A percentile compares a stretch with the other conserved stretches of the same genome.
These are phyloP conservation scores for Ustilago tritici DNA, from an alignment of 1,284 basidiomycete species.

Conservation along the genomic window DNA sequence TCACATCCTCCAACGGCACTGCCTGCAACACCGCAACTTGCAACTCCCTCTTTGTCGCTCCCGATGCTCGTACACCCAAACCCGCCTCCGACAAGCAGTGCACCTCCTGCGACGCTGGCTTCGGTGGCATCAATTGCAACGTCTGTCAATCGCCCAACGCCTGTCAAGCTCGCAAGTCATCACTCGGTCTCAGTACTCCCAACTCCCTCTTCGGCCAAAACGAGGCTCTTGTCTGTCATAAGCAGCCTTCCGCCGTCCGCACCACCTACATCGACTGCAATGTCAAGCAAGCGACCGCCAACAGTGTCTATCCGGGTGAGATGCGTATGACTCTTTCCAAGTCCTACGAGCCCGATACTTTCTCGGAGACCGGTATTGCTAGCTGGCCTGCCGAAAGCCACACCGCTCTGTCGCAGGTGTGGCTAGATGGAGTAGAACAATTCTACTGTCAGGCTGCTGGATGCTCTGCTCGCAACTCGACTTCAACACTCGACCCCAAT, in stretches of 20 bases:
- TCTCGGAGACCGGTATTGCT: constrained; percentile 46
- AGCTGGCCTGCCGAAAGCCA: constrained; percentile 44
- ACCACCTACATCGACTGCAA: constrained; percentile 53
- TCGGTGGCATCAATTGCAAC: constrained; percentile 62
- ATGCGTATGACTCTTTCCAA: constrained; percentile 57
- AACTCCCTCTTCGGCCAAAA: constrained; percentile 35
- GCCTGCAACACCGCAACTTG: constrained; percentile 56
- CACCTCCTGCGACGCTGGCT: constrained; percentile 50
- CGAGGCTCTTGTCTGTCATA: constrained; percentile 52
- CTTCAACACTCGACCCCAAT: constrained; percentile 25
- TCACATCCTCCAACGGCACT: constrained; percentile 43
- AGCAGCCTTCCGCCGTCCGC: constrained; percentile 54
- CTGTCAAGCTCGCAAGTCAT: constrained; percentile 40
- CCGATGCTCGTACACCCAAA: constrained; percentile 40
- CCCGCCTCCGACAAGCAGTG: constrained; percentile 36
- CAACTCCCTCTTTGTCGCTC: constrained; percentile 52
- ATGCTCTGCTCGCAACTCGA: constrained; percentile 50
- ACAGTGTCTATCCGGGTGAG: constrained; percentile 51
- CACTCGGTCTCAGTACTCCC: constrained; percentile 28
- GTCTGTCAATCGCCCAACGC: constrained; percentile 48
- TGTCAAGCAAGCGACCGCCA: constrained; percentile 49
- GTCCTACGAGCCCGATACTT: constrained; percentile 42
- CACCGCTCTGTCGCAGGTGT: constrained; percentile 55
- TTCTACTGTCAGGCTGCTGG: constrained; percentile 62
- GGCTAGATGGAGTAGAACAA: constrained; percentile 57